phyloP scores from a whole-genome alignment of 2,329 filamentous ascomycete species.

The Claviceps lovelessii region DNA sequence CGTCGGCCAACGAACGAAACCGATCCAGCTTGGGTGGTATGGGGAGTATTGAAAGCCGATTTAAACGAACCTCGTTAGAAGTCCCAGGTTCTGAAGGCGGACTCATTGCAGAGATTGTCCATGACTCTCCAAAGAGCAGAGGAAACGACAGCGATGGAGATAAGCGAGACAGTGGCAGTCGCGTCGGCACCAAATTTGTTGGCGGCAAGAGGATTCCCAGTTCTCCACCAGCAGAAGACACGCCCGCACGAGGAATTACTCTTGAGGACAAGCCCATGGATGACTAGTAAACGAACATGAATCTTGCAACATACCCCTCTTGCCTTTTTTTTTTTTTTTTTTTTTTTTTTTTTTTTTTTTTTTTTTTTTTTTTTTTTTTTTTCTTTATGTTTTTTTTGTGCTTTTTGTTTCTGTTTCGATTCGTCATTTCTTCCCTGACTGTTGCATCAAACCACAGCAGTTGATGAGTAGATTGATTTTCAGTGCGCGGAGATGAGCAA shows the following conservation, averaged over 20 bases:
- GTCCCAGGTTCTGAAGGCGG: constrained; percentile 50
- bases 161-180: constrained; percentile 51
- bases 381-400: not conserved
- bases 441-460: not conserved
- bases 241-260: constrained; percentile 29
- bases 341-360: not conserved
- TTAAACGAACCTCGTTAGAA: constrained; percentile 60
- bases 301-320: not conserved
- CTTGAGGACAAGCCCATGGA: constrained; percentile 40
- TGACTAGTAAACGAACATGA: constrained; percentile 21
- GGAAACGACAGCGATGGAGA: constrained; percentile 22
- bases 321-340: not conserved
- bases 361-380: not conserved
- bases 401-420: not conserved
- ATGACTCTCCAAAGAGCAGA: constrained; percentile 15
- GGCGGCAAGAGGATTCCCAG: constrained; percentile 30
- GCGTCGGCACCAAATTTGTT: constrained; percentile 28
- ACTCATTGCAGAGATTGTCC: constrained; percentile 25
- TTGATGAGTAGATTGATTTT: not conserved
- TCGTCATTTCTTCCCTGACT: not conserved
- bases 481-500: not conserved
- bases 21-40: constrained; percentile 33
- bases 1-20: constrained; percentile 34
- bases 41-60: constrained; percentile 25
- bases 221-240: constrained; percentile 16